Percentiles rank a stretch among this genome's conserved stretches.
Evolutionary conservation across 495 filamentous ascomycete species (phyloP).

Genomic region (Aspergillus baeticus): DNA sequence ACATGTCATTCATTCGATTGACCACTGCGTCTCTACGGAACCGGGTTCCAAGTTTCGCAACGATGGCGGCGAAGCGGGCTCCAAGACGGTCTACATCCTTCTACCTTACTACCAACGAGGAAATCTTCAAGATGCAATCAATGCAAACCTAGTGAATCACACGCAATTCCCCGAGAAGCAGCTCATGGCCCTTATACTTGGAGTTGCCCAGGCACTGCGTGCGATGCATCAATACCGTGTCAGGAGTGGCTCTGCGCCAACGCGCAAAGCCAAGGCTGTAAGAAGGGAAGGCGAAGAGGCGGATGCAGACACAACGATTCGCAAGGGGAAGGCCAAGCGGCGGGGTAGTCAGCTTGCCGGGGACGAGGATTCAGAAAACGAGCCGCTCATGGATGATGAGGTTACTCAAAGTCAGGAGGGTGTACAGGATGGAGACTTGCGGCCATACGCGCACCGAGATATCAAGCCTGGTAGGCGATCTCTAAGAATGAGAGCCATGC

Average conservation of each 20-base stretch:
- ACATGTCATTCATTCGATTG: conserved; percentile 88
- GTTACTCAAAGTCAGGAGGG: conserved; percentile 71
- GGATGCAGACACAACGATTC: conserved; percentile 57
- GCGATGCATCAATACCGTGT: conserved; percentile 89
- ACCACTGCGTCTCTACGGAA: conserved; percentile 71
- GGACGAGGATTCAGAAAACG: conserved; percentile 72
- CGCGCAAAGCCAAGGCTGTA: conserved; percentile 60
- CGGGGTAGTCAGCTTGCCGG: conserved; percentile 41
- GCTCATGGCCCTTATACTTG: conserved; percentile 86
- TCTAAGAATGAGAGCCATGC: neutral
- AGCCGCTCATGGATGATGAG: conserved; percentile 82
- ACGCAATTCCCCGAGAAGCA: conserved; percentile 86
- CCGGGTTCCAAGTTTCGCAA: conserved; percentile 58
- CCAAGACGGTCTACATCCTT: conserved; percentile 94
- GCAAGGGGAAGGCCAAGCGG: conserved; percentile 52
- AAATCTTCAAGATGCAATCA: conserved; percentile 96
- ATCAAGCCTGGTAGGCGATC: conserved; percentile 80
- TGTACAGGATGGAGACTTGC: conserved; percentile 63
- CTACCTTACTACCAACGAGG: conserved; percentile 92
- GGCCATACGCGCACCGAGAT: conserved; percentile 92
- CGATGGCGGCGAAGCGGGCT: conserved; percentile 55
- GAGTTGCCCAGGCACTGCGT: conserved; percentile 82
- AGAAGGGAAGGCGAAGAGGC: conserved; percentile 58
- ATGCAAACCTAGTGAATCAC: conserved; percentile 96
- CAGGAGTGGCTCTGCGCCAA: conserved; percentile 49